A percentile compares a stretch with the other conserved stretches of the same genome.
These are phyloP conservation scores for Mollisia scopiformis DNA, from an alignment of 2,329 filamentous ascomycete species.

Conservation along the genomic window DNA sequence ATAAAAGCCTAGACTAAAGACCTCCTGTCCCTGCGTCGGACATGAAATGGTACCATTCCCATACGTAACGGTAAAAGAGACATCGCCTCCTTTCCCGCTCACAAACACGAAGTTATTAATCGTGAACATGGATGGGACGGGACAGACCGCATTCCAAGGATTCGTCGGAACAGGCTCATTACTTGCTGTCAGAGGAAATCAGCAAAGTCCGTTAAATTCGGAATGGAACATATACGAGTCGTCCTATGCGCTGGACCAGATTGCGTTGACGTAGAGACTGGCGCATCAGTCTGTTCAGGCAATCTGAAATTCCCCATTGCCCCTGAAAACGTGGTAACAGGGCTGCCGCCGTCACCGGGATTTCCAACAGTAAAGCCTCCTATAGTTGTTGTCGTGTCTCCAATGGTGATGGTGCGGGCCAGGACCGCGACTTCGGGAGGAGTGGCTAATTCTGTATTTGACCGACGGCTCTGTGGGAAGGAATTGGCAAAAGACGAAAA, in stretches of 20 bases:
- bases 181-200: neutral
- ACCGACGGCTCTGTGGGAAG: slow-evolving; percentile 2
- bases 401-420: neutral
- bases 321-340: neutral
- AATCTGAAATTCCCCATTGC: neutral
- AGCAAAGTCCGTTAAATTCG: neutral
- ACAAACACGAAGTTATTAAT: slow-evolving; percentile 9
- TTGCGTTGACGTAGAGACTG: neutral
- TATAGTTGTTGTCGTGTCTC: neutral
- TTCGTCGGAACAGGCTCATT: neutral
- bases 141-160: neutral
- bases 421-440: neutral
- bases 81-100: slow-evolving; percentile 6
- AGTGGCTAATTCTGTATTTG: neutral
- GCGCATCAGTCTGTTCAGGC: neutral
- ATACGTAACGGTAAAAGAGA: neutral
- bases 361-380: slow-evolving; percentile 5
- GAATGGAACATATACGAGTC: neutral
- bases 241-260: neutral
- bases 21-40: neutral
- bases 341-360: neutral
- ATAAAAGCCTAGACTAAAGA: neutral
- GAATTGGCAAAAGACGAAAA: neutral
- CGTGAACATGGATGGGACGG: slow-evolving; percentile 2
- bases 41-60: slow-evolving; percentile 1